phyloP scores from a whole-genome alignment of 1,139 yeast genomes.

The Zhuliangozyma blackwelliae region DNA sequence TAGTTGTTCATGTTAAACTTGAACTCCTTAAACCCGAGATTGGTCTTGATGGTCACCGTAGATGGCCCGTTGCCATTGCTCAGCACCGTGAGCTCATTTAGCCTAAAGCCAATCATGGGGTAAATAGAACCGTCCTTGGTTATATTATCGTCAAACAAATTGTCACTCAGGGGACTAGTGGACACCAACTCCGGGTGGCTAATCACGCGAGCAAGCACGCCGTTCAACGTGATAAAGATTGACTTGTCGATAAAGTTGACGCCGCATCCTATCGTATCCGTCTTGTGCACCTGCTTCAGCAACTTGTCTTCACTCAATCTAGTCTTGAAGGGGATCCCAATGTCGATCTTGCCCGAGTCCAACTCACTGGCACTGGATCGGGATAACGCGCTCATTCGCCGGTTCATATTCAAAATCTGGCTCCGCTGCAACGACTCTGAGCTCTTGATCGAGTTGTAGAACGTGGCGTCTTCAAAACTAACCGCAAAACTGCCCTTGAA shows the following conservation, averaged over 20 bases:
- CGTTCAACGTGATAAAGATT: conserved; percentile 80
- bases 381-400: conserved; percentile 33
- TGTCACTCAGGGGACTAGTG: conserved; percentile 22
- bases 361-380: conserved; percentile 24
- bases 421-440: conserved; percentile 29
- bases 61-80: conserved; percentile 1
- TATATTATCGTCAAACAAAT: conserved; percentile 20
- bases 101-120: conserved; percentile 40
- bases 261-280: conserved; percentile 82
- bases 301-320: conserved; percentile 9
- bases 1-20: conserved; percentile 68
- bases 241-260: conserved; percentile 61
- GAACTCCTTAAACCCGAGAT: conserved; percentile 70
- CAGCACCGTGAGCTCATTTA: conserved; percentile 20
- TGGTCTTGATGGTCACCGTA: conserved; percentile 43
- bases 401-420: conserved; percentile 32
- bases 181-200: conserved; percentile 28
- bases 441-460: conserved; percentile 35
- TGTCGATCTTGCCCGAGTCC: conserved; percentile 32
- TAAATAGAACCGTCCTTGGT: conserved; percentile 22
- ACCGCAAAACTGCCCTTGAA: conserved; percentile 42
- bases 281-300: conserved; percentile 18
- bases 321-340: conserved; percentile 36
- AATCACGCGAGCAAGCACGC: conserved; percentile 44
- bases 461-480: conserved; percentile 38